These are phyloP conservation scores for Pythium aphanidermatum DNA, from an alignment of 352 stramenopile species.

Conservation along the genomic window DNA sequence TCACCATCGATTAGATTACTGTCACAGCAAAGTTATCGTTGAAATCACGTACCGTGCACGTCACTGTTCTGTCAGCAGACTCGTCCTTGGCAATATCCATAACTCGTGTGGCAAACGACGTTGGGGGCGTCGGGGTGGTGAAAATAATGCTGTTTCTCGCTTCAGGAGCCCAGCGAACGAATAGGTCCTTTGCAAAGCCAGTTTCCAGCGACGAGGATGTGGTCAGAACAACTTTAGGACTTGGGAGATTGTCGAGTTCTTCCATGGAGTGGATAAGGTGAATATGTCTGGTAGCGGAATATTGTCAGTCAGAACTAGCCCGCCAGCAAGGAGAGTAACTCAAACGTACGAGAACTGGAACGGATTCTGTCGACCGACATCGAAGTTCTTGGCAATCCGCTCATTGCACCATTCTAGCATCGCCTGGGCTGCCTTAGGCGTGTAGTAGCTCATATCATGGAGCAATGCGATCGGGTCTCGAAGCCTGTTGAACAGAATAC, in stretches of 20 bases:
- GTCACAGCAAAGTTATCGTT: not conserved
- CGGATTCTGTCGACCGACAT: conserved; percentile 81
- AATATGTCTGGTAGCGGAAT: conserved; percentile 47
- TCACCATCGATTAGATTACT: not conserved
- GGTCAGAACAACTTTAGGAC: conserved; percentile 80
- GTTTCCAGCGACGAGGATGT: conserved; percentile 76
- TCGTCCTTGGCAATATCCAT: conserved; percentile 47
- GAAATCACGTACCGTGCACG: conserved; percentile 38
- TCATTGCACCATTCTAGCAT: conserved; percentile 91
- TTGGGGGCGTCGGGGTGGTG: conserved; percentile 50
- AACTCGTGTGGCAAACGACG: conserved; percentile 66
- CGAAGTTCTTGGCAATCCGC: conserved; percentile 87
- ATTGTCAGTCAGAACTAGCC: not conserved
- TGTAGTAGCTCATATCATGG: conserved; percentile 89
- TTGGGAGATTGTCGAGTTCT: conserved; percentile 81
- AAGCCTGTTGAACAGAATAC: too few species aligned
- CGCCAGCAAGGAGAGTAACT: too few species aligned
- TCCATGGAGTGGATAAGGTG: conserved; percentile 83
- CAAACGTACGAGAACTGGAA: conserved; percentile 87
- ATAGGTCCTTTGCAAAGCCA: conserved; percentile 80
- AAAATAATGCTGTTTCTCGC: conserved; percentile 83
- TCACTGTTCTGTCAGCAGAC: conserved; percentile 39
- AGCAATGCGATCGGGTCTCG: conserved; percentile 81
- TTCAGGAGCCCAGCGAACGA: conserved; percentile 76
- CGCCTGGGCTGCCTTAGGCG: conserved; percentile 77